A percentile compares a stretch with the other conserved stretches of the same genome.
These are phyloP conservation scores for Colletotrichum musicola DNA, from an alignment of 2,329 filamentous ascomycete genomes.

Conservation along the genomic window DNA sequence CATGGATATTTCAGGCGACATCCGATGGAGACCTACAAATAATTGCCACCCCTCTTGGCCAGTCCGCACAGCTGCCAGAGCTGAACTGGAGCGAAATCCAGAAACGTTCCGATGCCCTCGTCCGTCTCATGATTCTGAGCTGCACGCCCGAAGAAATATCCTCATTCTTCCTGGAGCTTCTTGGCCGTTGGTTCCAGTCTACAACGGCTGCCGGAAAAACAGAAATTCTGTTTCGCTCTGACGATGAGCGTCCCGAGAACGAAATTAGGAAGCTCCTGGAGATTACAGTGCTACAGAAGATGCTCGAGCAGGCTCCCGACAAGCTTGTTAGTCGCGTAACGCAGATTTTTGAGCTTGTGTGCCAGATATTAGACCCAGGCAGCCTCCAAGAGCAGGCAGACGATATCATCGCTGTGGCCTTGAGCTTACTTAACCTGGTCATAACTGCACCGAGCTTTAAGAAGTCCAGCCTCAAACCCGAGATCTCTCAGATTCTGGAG, in stretches of 20 bases:
- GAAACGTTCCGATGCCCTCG: slow-evolving; percentile 60
- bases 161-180: slow-evolving; percentile 70
- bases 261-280: slow-evolving; percentile 65
- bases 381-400: slow-evolving; percentile 57
- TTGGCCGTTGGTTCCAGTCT: slow-evolving; percentile 68
- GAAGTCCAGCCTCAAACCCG: slow-evolving; percentile 58
- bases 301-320: slow-evolving; percentile 73
- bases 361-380: slow-evolving; percentile 67
- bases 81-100: slow-evolving; percentile 61
- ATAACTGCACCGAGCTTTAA: slow-evolving; percentile 70
- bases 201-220: slow-evolving; percentile 44
- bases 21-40: slow-evolving; percentile 65
- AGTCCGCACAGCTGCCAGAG: slow-evolving; percentile 39
- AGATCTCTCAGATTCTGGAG: slow-evolving; percentile 61
- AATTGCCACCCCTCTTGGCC: slow-evolving; percentile 45
- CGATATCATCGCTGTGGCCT: slow-evolving; percentile 63
- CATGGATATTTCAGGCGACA: slow-evolving; percentile 67
- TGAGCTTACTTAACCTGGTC: slow-evolving; percentile 73
- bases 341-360: slow-evolving; percentile 74
- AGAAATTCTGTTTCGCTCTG: slow-evolving; percentile 43
- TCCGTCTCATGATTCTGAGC: slow-evolving; percentile 62
- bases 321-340: slow-evolving; percentile 73
- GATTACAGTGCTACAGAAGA: slow-evolving; percentile 72
- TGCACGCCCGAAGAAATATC: slow-evolving; percentile 70
- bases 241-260: slow-evolving; percentile 51